Conservation (phyloP, 2,329 filamentous ascomycete species). For the Colletotrichum theobromicola region DNA sequence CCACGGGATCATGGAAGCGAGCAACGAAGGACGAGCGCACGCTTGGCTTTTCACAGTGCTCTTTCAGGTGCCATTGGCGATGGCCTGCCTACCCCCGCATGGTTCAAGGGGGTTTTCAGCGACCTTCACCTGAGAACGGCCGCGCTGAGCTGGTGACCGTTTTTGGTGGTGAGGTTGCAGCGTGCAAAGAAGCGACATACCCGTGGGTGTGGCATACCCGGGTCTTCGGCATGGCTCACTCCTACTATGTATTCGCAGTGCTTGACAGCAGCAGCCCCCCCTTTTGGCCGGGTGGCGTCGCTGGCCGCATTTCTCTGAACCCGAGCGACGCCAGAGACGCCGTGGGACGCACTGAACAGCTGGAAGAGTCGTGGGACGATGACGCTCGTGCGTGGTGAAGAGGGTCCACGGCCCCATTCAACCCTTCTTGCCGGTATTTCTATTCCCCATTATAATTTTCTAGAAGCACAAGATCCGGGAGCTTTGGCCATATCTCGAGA, state of each 20-base stretch:
- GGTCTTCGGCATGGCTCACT: constrained; percentile 10
- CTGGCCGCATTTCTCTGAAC: constrained; percentile 12
- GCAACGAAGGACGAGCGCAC: not conserved
- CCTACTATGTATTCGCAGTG: not conserved
- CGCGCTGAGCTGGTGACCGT: constrained; percentile 8
- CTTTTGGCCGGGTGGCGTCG: constrained; percentile 5
- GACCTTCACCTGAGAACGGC: not conserved
- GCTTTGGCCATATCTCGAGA: constrained; percentile 23
- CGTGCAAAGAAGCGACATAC: constrained; percentile 13
- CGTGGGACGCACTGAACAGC: constrained; percentile 7
- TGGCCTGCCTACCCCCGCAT: not conserved
- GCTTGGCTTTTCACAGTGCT: not conserved
- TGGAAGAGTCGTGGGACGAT: constrained; percentile 21
- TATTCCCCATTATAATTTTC: constrained; percentile 23
- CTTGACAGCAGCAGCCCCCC: not conserved
- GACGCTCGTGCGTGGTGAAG: constrained; percentile 17
- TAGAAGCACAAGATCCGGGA: constrained; percentile 21
- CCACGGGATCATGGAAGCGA: not conserved
- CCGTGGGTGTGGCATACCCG: constrained; percentile 3
- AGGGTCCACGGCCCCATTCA: constrained; percentile 24
- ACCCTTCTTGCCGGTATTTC: constrained; percentile 23
- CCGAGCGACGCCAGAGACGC: constrained; percentile 7
- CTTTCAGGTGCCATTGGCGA: not conserved
- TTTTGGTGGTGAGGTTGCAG: constrained; percentile 13
- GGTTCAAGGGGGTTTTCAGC: not conserved